Conservation (phyloP, 768 basidiomycete genomes). For the Boletus patriciae region DNA sequence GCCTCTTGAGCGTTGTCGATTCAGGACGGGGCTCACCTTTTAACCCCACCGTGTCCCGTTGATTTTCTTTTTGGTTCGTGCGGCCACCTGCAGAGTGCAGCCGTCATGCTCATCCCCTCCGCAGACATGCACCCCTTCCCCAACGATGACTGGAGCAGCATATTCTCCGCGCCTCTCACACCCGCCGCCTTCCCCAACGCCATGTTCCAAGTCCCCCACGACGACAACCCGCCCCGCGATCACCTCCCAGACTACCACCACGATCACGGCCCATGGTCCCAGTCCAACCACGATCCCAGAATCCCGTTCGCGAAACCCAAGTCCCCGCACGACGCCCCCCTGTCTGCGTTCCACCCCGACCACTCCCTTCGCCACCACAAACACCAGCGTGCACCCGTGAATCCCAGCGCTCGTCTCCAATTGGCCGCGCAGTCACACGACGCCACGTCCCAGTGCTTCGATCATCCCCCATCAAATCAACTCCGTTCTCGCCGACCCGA, state of each 20-base stretch:
- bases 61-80: slow-evolving; percentile 3
- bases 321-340: slow-evolving; percentile 20
- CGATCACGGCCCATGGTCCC: slow-evolving; percentile 32
- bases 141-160: slow-evolving; percentile 49
- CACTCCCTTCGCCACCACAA: slow-evolving; percentile 16
- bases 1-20: slow-evolving; percentile 18
- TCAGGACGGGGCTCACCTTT: neutral
- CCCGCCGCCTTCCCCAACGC: slow-evolving; percentile 61
- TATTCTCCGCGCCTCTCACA: slow-evolving; percentile 64
- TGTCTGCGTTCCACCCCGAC: slow-evolving; percentile 5
- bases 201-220: slow-evolving; percentile 45
- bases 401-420: slow-evolving; percentile 7
- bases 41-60: neutral
- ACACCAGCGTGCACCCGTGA: slow-evolving; percentile 13
- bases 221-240: slow-evolving; percentile 21
- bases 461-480: slow-evolving; percentile 20
- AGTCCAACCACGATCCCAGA: slow-evolving; percentile 27
- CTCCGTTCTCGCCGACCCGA: slow-evolving; percentile 14
- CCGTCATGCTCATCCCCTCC: neutral
- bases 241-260: slow-evolving; percentile 14
- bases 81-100: neutral
- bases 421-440: neutral
- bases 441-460: slow-evolving; percentile 14
- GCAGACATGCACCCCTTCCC: slow-evolving; percentile 29
- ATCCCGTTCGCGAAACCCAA: slow-evolving; percentile 28